Evolutionary conservation across 2,329 filamentous ascomycete genomes (phyloP), one percentile per base, ranked within the genome.

Genomic region (Cladophialophora chaetospira): DNA sequence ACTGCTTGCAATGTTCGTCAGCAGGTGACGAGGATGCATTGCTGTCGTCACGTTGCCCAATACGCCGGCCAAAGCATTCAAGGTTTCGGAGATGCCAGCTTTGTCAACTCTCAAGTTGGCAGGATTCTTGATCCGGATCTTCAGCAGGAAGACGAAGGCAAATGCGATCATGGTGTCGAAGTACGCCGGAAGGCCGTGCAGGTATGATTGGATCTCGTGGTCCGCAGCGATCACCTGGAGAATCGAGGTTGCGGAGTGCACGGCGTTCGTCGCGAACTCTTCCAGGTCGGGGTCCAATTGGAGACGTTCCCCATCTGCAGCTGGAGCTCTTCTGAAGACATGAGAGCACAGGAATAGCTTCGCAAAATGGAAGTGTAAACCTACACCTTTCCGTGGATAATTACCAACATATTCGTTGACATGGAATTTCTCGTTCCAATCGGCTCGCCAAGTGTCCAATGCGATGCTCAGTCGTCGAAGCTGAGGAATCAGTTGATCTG

Each of bases 361-460:
- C 25, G 78, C 78, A 50, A 81, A 79, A 57, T 81, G 77, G 58
- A 77, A 79, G 64, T 81, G 79, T 9, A 82, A 67, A 1, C 78
- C 75, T 9, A 78, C 76, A 1, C 76, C 77, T 63, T 78, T 78
- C 9, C 75, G 76, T 1, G 77, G 77, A 58, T 79, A 79, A 2
- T 76, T 77, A 19, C 76, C 76, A 33, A 79, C 75, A 50, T 74
- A 75, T 3, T 75, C 69, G 56, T 78, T 78, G 25, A 75, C 72
- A 54, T 69, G 72, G 73, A 67, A 79, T 61, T 67, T 74, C 62
- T 65, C 75, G 66, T 69, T 74, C 77, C 77, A 80, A 21, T 77
- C 72, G 3, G 77, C 71, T 56, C 77, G 75, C 79, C 79, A 81
- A 52, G 79, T 75, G 65, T 81, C 78, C 15, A 82, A 70, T 2